Base-by-base conservation (phyloP, 352 stramenopile genomes). In the Globisporangium takayamanum region DNA sequence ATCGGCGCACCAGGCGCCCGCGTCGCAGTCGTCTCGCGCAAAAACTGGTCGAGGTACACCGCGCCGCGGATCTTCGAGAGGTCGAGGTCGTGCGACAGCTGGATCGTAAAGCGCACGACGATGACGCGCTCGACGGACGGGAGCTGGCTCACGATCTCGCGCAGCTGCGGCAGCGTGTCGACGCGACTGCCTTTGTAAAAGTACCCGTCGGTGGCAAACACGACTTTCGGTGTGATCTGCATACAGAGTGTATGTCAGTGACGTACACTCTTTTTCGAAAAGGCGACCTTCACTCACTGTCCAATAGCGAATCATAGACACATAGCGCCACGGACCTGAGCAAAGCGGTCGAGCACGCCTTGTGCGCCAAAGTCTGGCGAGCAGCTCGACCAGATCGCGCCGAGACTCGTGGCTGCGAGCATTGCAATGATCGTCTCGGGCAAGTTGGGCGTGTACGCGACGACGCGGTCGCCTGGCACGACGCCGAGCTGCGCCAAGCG, bases 321-420 rank as follows among this genome's bases (percentile, higher is more conserved):
- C 20, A 25, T 22, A 22, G 22, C 22, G 22, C 28, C 28, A 22
- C 37, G 16, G 7, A 51, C 69, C 70, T 95, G 85, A 16, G 79
- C 75, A 63, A 95, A 89, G 26, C 86, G 73, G 59, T 95, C 86
- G 18, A 89, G 66, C 28, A 95, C 80, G 4, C 86, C 86, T 54
- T 87, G 73, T 5, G 84, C 73, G n/a, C 86, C 86, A 60, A 95
- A 95, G 62, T 95, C 86, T 8, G 86, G 84, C 20, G 86, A 95
- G 68, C 86, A 95, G 54, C 77, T 90, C 36, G 81, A 91, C 75
- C 74, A 91, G 25, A 88, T 72, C 11, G 77, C 81, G 6, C 78
- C 80, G 36, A 91, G 61, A 52, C 72, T 89, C 44, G 80, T 89
- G 12, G 81, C 72, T 6, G 81, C 81, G 20, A 91, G 72, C 81